Evolutionary conservation across 192 early-diverging fungal species (phyloP).

Genomic region (Coemansia sp.): DNA sequence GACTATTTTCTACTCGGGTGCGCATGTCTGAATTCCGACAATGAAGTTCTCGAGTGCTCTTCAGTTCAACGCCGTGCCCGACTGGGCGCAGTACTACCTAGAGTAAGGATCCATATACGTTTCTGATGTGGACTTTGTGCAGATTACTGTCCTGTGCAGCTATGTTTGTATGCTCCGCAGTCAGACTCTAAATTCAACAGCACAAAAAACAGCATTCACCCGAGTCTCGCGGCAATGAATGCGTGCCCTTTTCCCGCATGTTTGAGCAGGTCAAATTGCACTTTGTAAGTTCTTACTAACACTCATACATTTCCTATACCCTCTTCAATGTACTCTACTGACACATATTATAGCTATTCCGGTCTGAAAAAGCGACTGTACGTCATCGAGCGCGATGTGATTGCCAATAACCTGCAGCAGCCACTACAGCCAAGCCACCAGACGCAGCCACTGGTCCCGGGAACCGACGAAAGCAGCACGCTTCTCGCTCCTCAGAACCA

Average conservation of each 20-base stretch:
- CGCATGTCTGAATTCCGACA: constrained; percentile 7
- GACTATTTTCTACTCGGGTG: not conserved
- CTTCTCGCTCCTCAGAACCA: constrained; percentile 36
- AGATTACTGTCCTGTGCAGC: not conserved
- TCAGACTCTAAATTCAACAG: not conserved
- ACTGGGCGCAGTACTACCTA: constrained; percentile 78
- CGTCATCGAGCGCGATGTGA: constrained; percentile 64
- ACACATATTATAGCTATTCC: constrained; percentile 47
- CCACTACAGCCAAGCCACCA: not conserved
- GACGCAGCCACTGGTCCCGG: not conserved
- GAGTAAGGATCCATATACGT: constrained; percentile 52
- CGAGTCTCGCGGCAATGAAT: too few species aligned
- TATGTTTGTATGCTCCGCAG: not conserved
- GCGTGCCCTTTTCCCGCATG: not conserved
- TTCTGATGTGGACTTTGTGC: not conserved
- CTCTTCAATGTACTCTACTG: not conserved
- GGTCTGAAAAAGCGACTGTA: constrained; percentile 79
- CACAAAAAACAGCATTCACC: not conserved
- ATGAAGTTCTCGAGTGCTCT: constrained; percentile 96
- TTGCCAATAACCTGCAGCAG: constrained; percentile 26
- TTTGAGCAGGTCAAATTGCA: not conserved
- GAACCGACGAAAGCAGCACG: constrained; percentile 27
- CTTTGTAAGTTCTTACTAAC: not conserved
- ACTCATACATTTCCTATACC: not conserved
- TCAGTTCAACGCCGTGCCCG: constrained; percentile 87